Base-by-base conservation (phyloP, 148 eudicot genomes). In the Arbutus unedo region DNA sequence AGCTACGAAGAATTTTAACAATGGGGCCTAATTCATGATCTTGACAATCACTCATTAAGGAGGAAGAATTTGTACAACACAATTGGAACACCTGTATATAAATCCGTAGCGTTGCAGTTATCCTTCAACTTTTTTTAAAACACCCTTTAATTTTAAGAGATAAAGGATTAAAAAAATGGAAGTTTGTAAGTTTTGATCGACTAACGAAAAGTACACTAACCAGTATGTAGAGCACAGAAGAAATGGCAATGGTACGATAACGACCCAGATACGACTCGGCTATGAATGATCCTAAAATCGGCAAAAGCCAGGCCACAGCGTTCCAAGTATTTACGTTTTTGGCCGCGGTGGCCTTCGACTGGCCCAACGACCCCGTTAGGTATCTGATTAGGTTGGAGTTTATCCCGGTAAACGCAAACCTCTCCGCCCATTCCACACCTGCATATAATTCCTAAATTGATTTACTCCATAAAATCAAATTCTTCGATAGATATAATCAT, bases 341-440 rank as follows among this genome's bases (percentile, higher is more conserved):
- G 2, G 94, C 94, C 18, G 94, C 94, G 3, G 82, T 19, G 0
- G 91, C 94, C 70, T 91, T 92, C 21, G 94, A 85, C 76, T 89
- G 74, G 88, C 59, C 66, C 86, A 91, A 79, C 38, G 38, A 1
- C 38, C 38, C 38, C 38, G 38, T 31, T 31, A 31, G 38, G 38
- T 31, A 31, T 31, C 79, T 92, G 19, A 92, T 88, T 8, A 92
- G 81, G 77, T 92, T 92, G n/a, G 88, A 78, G 38, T 85, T 81
- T 41, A 90, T 87, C 31, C 94, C 94, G 45, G 86, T 88, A 54
- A 86, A 92, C 3, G 91, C 89, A 75, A 92, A 84, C 79, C 94
- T 90, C 85, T 92, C 94, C 6, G 94, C 93, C 44, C 90, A 56
- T 77, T 87, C 94, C 59, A 88, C 91, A 10, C 88, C 94, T 92